Percentiles rank a stretch among this genome's conserved stretches.
phyloP scores from a whole-genome alignment of 2,329 filamentous ascomycete species.

The Fusarium nematophilum region DNA sequence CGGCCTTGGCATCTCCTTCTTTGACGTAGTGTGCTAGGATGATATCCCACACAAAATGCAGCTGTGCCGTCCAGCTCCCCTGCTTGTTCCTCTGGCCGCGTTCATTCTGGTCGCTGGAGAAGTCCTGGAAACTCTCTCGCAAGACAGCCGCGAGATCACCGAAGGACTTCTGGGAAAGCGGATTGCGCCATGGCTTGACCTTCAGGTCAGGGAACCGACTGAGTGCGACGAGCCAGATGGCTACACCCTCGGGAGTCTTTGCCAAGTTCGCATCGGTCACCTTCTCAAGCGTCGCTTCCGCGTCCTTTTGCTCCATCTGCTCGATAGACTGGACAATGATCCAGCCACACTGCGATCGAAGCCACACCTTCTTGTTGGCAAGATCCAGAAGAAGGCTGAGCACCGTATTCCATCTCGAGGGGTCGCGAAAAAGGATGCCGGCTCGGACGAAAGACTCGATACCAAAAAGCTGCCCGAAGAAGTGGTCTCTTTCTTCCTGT shows the following conservation, averaged over 20 bases:
- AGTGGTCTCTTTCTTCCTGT: slow-evolving; percentile 87
- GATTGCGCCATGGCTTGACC: slow-evolving; percentile 81
- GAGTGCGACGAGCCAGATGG: slow-evolving; percentile 82
- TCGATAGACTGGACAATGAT: slow-evolving; percentile 79
- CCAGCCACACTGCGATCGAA: slow-evolving; percentile 88
- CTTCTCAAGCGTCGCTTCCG: slow-evolving; percentile 70
- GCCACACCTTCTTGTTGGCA: slow-evolving; percentile 85
- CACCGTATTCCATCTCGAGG: slow-evolving; percentile 73
- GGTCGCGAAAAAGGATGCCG: slow-evolving; percentile 72
- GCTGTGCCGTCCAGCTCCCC: slow-evolving; percentile 80
- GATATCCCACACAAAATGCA: slow-evolving; percentile 90
- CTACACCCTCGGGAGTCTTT: slow-evolving; percentile 88
- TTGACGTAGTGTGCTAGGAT: slow-evolving; percentile 70
- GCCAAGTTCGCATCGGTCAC: slow-evolving; percentile 74
- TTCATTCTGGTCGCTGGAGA: slow-evolving; percentile 58
- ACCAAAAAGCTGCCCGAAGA: slow-evolving; percentile 88
- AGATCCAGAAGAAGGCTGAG: slow-evolving; percentile 79
- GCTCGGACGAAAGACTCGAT: slow-evolving; percentile 88
- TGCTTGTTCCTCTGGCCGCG: slow-evolving; percentile 65
- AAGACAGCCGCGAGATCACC: slow-evolving; percentile 78
- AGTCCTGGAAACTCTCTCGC: slow-evolving; percentile 75
- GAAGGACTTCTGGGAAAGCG: slow-evolving; percentile 76
- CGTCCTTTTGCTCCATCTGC: slow-evolving; percentile 68
- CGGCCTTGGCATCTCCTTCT: slow-evolving; percentile 49
- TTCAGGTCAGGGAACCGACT: slow-evolving; percentile 72